Conservation (phyloP, 257 asterid genomes). For the Echites panduratus region DNA sequence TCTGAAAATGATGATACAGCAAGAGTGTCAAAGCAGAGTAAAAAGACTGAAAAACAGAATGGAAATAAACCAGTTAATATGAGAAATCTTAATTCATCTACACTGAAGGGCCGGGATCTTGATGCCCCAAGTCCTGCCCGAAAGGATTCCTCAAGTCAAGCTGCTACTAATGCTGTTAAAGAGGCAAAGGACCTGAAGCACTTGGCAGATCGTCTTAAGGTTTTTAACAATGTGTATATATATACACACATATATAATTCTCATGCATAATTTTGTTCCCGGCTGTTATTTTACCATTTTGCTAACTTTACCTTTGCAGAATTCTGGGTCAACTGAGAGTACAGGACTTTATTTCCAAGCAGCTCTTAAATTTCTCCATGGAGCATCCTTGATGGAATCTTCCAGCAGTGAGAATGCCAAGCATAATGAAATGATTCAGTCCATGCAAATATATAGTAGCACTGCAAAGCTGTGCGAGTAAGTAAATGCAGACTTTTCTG, state of each 20-base stretch:
- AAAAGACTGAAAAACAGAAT: constrained; percentile 51
- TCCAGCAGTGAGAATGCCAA: constrained; percentile 66
- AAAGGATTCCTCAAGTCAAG: constrained; percentile 77
- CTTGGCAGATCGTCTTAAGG: constrained; percentile 93
- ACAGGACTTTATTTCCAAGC: constrained; percentile 81
- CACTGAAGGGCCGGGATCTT: constrained; percentile 51
- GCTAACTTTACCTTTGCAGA: constrained; percentile 40
- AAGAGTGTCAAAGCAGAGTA: constrained; percentile 45
- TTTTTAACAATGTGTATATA: constrained; percentile 14
- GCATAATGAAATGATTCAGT: constrained; percentile 64
- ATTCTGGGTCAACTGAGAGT: constrained; percentile 76
- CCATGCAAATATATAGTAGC: constrained; percentile 79
- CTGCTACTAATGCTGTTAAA: constrained; percentile 76
- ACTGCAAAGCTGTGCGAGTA: constrained; percentile 99
- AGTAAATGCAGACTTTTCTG: constrained; percentile 24
- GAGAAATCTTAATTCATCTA: constrained; percentile 57
- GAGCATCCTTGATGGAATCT: constrained; percentile 85
- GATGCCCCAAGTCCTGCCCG: constrained; percentile 75
- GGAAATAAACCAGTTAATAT: constrained; percentile 33
- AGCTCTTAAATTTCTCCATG: constrained; percentile 87
- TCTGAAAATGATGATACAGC: constrained; percentile 42
- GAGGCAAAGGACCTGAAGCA: constrained; percentile 97
- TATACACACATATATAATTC: constrained; percentile 7
- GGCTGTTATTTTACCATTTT: constrained; percentile 16
- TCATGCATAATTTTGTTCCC: not conserved